These are phyloP conservation scores for Drosera capensis DNA, from an alignment of 148 eudicot genomes.

Conservation along the genomic window DNA sequence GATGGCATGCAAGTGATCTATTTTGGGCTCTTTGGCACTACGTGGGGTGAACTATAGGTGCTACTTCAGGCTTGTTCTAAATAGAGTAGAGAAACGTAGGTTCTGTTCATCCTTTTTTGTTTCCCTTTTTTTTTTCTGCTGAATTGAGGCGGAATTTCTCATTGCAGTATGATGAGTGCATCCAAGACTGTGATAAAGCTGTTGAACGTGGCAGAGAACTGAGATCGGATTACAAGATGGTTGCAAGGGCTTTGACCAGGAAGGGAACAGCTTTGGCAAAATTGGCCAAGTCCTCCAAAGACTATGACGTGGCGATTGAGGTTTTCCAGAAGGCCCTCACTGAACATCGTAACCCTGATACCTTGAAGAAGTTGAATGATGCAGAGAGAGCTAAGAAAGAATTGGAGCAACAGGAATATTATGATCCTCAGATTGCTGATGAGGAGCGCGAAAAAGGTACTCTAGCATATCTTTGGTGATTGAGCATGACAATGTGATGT, in stretches of 20 bases:
- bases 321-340: conserved; percentile 86
- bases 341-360: conserved; percentile 95
- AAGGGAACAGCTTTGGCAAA: conserved; percentile 86
- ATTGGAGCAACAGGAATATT: conserved; percentile 80
- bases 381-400: conserved; percentile 96
- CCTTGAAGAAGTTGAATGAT: conserved; percentile 79
- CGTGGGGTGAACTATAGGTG: no score
- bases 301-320: conserved; percentile 81
- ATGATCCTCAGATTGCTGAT: conserved; percentile 73
- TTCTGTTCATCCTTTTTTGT: no score
- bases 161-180: conserved; percentile 75
- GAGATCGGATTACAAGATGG: conserved; percentile 84
- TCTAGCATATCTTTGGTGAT: no score
- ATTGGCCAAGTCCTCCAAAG: conserved; percentile 70
- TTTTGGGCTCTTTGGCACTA: no score
- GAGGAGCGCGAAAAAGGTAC: conserved; percentile 97
- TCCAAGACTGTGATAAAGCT: conserved; percentile 85
- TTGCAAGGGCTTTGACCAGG: conserved; percentile 88
- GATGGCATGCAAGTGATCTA: no score
- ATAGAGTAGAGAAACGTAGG: no score
- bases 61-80: no score
- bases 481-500: no score
- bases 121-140: no score
- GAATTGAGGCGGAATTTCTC: no score
- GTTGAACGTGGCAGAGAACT: conserved; percentile 97